A percentile compares a stretch with the other conserved stretches of the same genome.
These are phyloP conservation scores for Starmerella asiatica DNA, from an alignment of 805 yeast species.

Conservation along the genomic window DNA sequence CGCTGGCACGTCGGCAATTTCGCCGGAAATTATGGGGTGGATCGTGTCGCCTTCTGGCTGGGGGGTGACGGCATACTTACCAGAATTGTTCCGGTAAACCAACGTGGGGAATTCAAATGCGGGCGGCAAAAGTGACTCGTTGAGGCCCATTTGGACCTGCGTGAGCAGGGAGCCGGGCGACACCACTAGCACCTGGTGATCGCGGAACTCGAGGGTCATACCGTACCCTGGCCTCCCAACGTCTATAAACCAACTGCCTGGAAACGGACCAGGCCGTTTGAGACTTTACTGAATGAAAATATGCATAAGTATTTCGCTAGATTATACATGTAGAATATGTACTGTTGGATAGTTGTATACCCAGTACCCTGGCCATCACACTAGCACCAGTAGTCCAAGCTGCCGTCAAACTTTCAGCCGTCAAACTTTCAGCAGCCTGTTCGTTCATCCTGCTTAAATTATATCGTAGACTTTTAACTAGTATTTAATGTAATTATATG, in stretches of 20 bases:
- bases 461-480: too few species aligned
- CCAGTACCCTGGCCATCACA: too few species aligned
- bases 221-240: background rate
- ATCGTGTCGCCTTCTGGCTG: constrained; percentile 35
- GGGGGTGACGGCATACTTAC: constrained; percentile 22
- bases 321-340: too few species aligned
- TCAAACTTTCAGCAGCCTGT: too few species aligned
- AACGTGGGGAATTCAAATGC: constrained; percentile 61
- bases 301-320: too few species aligned
- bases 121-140: constrained; percentile 64
- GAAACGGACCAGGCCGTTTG: too few species aligned
- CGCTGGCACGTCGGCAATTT: constrained; percentile 54
- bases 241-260: background rate
- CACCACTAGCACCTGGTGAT: constrained; percentile 37
- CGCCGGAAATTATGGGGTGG: constrained; percentile 51
- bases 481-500: too few species aligned
- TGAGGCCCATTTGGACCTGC: constrained; percentile 63
- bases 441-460: too few species aligned
- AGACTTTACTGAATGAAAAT: too few species aligned
- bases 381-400: too few species aligned
- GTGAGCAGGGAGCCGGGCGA: constrained; percentile 71
- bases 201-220: constrained; percentile 27
- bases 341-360: too few species aligned
- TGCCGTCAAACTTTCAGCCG: too few species aligned
- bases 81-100: constrained; percentile 36